Evolutionary conservation across 192 early-diverging fungal species (phyloP), one percentile per base, ranked within the genome.

Genomic region (Haplosporangium gracile): DNA sequence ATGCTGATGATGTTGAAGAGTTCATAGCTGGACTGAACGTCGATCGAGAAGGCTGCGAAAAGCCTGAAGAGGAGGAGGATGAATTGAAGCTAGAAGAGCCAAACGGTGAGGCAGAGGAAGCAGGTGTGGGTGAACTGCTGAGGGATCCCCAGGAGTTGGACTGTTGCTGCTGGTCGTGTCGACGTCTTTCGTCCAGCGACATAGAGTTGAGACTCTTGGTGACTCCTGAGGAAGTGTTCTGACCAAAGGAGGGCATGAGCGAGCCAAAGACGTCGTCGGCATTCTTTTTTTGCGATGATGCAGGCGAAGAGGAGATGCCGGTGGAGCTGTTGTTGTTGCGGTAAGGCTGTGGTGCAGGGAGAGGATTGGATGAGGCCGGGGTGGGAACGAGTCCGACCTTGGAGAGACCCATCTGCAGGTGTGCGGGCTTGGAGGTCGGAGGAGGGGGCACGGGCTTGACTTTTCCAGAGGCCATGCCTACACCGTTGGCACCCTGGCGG

Each of bases 201-300:
- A 86, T 86, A 9, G 79, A 36, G 39, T 71, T 81, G 0, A 80
- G 76, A 55, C n/a, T 74, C 68, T 86, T 86, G 47, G 84, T 18
- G 39, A 63, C 36, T 26, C 53, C 26, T 2, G 77, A 76, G 0
- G 84, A 10, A n/a, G 68, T 32, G 39, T 36, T 73, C 38, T 81
- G 75, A 8, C 79, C 79, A 70, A 86, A 86, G 38, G 84, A 77
- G 5, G 79, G 40, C 79, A 86, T 81, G 7, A 86, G 71, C 22
- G 84, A 77, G 22, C 79, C 79, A 86, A 86, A 86, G 69, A 81
- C 76, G 60, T 86, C 84, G 55, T 86, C 84, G n/a, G 84, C 75
- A 43, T 75, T 74, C 72, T 86, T 86, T n/a, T 81, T 86, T 26
- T 73, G 74, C 1, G 68, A 18, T 71, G 74, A 16, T 36, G 75